Base-by-base conservation (phyloP, 306 rosid genomes). In the Hippophae tibetana region DNA sequence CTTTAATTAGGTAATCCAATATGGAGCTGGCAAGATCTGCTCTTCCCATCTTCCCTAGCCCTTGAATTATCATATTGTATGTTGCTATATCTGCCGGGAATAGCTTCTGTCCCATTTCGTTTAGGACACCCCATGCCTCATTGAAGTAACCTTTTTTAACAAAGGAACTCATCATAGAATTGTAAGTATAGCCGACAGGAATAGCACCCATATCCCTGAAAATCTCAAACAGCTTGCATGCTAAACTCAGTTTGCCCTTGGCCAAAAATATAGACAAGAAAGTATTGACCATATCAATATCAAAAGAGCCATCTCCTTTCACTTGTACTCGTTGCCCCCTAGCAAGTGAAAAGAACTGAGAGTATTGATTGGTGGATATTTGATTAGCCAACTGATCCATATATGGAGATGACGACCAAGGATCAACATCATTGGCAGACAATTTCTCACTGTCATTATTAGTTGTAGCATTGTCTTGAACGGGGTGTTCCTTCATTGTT, bases 11-110 rank as follows among this genome's bases (percentile, higher is more conserved):
- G 59, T 82, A 80, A 62, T 85, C 95, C 69, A 87, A 84, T 63
- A 92, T 84, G 71, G 86, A 65, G 67, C 89, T 79, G 9, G 96
- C 98, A 51, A 87, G 84, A 78, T 92, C 96, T 4, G 98, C 96
- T 78, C 92, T 78, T 67, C 98, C 95, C 86, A 90, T 72, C 80
- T 87, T 83, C 40, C 96, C 98, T 51, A 90, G 79, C 66, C 96
- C 89, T 85, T 90, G 98, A 67, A 90, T 80, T 58, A 87, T 79
- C 80, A 85, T 64, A 64, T 92, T 92, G 83, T 92, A 92, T 3
- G 96, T 85, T 43, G 98, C 95, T 67, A 92, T 74, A 67, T 92
- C 95, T n/a, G 92, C 65, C 0, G 93, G 84, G 64, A 82, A 87
- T 57, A 83, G 69, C 61, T 79, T 83, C 64, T 87, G 87, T 25